phyloP scores from a whole-genome alignment of 352 stramenopile genomes.

The Phytophthora tentaculata region DNA sequence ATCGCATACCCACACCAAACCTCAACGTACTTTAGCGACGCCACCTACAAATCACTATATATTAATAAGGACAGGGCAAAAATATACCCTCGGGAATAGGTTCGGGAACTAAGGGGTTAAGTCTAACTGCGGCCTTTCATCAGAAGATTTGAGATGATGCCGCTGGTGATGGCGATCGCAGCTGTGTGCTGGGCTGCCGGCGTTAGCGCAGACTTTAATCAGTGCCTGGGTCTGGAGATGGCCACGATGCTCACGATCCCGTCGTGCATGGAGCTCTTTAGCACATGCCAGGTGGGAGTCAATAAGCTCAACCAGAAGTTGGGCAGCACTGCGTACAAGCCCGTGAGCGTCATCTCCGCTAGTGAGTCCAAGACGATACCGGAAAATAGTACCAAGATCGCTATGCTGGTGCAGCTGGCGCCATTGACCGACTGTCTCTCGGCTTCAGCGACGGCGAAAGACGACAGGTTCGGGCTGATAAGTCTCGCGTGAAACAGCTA shows the following conservation, averaged over 20 bases:
- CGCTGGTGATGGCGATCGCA: background rate
- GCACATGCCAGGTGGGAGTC: conserved; percentile 51
- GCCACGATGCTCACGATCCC: conserved; percentile 35
- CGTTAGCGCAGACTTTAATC: conserved; percentile 45
- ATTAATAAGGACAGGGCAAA: no score
- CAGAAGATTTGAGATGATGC: conserved; percentile 23
- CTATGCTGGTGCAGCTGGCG: conserved; percentile 63
- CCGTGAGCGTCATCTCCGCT: conserved; percentile 72
- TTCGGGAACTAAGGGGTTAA: no score
- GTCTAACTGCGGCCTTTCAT: conserved; percentile 37
- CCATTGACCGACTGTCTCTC: conserved; percentile 46
- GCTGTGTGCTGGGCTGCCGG: conserved; percentile 11
- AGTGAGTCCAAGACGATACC: conserved; percentile 50
- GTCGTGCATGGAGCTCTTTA: conserved; percentile 50
- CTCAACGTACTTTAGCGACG: no score
- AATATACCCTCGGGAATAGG: no score
- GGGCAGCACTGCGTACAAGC: conserved; percentile 32
- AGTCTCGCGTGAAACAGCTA: no score
- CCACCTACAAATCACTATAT: no score
- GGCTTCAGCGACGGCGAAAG: background rate
- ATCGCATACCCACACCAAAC: no score
- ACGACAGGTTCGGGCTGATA: no score
- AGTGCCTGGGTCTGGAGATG: conserved; percentile 67
- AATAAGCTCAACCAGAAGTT: conserved; percentile 65
- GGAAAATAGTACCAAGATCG: conserved; percentile 50